A percentile compares a stretch with the other conserved stretches of the same genome.
These are phyloP conservation scores for Ganoderma resinaceum DNA, from an alignment of 1,284 basidiomycete genomes.

Conservation along the genomic window DNA sequence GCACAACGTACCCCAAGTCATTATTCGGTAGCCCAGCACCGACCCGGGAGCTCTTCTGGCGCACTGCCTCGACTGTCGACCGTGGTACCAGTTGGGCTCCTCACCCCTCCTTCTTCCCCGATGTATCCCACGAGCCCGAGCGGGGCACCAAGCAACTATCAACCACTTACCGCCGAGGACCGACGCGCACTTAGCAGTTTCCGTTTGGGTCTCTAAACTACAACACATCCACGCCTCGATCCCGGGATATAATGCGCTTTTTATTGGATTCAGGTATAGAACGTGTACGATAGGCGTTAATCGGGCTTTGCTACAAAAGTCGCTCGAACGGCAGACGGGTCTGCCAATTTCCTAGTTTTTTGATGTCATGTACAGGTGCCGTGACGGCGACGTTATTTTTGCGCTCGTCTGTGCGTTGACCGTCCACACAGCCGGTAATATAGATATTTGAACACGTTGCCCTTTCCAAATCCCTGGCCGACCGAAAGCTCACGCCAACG, in stretches of 20 bases:
- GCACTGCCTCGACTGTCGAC: constrained; percentile 51
- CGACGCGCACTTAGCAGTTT: constrained; percentile 43
- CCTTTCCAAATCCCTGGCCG: not conserved
- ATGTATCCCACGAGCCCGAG: constrained; percentile 28
- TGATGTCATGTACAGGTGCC: constrained; percentile 9
- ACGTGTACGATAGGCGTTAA: constrained; percentile 23
- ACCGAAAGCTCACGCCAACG: constrained; percentile 1
- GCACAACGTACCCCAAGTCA: constrained; percentile 37
- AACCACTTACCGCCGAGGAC: constrained; percentile 41
- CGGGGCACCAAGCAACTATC: constrained; percentile 33
- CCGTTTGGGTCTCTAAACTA: constrained; percentile 38
- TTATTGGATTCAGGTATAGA: not conserved
- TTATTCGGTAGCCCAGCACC: constrained; percentile 36
- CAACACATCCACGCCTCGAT: not conserved
- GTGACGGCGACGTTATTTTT: constrained; percentile 9
- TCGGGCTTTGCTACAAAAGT: constrained; percentile 11
- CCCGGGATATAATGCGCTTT: not conserved
- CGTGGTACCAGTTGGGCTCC: constrained; percentile 40
- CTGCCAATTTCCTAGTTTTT: constrained; percentile 4
- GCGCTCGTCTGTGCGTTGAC: not conserved
- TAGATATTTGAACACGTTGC: not conserved
- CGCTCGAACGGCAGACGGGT: not conserved
- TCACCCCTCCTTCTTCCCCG: constrained; percentile 34
- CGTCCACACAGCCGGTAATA: constrained; percentile 1
- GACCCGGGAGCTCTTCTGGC: constrained; percentile 28